Evolutionary conservation across 108 stramenopile genomes (phyloP).

Genomic region (Skeletonema costatum): DNA sequence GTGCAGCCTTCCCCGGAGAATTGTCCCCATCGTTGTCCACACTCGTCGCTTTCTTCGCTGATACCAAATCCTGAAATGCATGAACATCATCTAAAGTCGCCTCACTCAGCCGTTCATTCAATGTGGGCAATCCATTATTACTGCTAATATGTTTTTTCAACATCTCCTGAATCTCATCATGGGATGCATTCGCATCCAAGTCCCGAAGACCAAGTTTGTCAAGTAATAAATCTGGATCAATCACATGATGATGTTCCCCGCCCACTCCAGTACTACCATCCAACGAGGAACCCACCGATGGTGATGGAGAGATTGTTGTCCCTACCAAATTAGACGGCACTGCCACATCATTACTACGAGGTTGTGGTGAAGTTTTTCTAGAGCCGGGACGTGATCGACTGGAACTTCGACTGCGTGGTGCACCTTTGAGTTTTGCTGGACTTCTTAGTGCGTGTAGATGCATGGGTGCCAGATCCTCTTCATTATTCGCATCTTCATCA

Average conservation of each 20-base stretch:
- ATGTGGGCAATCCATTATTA: slow-evolving; percentile 38
- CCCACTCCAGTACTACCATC: not conserved
- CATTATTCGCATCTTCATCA: not conserved
- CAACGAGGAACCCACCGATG: not conserved
- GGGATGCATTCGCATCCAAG: slow-evolving; percentile 25
- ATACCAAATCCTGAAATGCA: slow-evolving; percentile 62
- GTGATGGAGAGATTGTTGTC: not conserved
- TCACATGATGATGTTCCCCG: not conserved
- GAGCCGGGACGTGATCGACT: slow-evolving; percentile 23
- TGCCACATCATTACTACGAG: not conserved
- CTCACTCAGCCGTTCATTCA: slow-evolving; percentile 72
- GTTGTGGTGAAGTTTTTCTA: slow-evolving; percentile 6
- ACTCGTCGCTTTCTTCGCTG: not conserved
- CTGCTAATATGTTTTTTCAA: slow-evolving; percentile 16
- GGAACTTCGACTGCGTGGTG: slow-evolving; percentile 2
- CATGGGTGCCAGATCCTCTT: slow-evolving; percentile 23
- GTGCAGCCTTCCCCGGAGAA: not conserved
- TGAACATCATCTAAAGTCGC: slow-evolving; percentile 74
- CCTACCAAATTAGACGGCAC: not conserved
- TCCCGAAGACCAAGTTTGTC: slow-evolving; percentile 40
- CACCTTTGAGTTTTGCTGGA: slow-evolving; percentile 23
- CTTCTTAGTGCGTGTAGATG: slow-evolving; percentile 23
- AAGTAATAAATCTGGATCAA: slow-evolving; percentile 45
- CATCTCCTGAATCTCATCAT: slow-evolving; percentile 30
- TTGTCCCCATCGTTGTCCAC: too few relatives aligned